Evolutionary conservation across 768 basidiomycete species (phyloP).

Genomic region (Mrakia hoshinonis): DNA sequence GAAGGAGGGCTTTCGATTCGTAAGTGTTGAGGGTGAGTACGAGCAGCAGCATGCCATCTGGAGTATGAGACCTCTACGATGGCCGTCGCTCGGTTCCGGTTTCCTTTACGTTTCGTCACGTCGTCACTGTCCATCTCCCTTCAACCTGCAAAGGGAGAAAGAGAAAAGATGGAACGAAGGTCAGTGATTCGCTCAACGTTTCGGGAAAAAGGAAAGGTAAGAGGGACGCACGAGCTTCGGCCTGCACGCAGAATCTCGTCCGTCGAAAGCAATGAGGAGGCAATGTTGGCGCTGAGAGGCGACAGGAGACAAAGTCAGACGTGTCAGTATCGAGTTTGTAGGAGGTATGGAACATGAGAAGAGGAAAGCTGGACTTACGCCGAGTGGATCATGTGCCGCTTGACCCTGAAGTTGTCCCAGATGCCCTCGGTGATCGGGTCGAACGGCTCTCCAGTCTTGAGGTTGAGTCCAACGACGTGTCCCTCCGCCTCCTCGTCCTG

Average conservation of each 20-base stretch:
- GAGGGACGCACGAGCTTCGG: conserved; percentile 39
- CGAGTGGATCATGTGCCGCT: conserved; percentile 96
- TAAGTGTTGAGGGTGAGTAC: too few species aligned
- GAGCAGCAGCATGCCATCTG: too few species aligned
- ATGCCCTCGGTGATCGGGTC: conserved; percentile 93
- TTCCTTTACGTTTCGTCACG: too few species aligned
- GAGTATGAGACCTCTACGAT: too few species aligned
- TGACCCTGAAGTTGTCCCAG: conserved; percentile 98
- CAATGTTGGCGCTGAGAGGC: conserved; percentile 51
- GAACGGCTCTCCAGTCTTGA: conserved; percentile 88
- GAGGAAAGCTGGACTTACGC: conserved; percentile 51
- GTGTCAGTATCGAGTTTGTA: conserved; percentile 16
- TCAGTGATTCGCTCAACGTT: too few species aligned
- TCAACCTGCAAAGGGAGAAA: too few species aligned
- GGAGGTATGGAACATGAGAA: not conserved
- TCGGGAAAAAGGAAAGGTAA: not conserved
- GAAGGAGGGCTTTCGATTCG: too few species aligned
- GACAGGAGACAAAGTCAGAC: conserved; percentile 54
- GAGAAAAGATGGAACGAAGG: too few species aligned
- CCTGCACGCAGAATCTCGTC: conserved; percentile 72
- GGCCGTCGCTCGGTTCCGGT: too few species aligned
- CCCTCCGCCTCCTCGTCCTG: conserved; percentile 96
- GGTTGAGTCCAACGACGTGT: conserved; percentile 81
- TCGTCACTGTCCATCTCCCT: too few species aligned
- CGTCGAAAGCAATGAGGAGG: conserved; percentile 85